These are phyloP conservation scores for Cyberlindnera xishuangbannaensis DNA, from an alignment of 805 yeast genomes.

Conservation along the genomic window DNA sequence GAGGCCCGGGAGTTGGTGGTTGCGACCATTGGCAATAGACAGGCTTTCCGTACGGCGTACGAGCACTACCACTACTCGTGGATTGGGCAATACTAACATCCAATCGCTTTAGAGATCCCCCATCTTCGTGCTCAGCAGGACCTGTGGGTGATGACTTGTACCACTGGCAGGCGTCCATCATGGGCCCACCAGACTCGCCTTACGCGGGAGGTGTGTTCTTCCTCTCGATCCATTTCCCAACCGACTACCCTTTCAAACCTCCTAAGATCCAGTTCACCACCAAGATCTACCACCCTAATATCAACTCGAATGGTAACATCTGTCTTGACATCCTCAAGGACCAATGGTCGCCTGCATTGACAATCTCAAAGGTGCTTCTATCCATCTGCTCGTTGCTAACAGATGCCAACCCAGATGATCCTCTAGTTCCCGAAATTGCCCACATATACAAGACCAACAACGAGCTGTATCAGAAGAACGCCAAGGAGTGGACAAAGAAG, in stretches of 20 bases:
- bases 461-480: conserved; percentile 91
- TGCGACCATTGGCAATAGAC: too few species aligned
- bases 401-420: conserved; percentile 98
- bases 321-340: conserved; percentile 96
- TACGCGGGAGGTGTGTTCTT: conserved; percentile 91
- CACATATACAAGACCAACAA: conserved; percentile 93
- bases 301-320: conserved; percentile 91
- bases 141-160: conserved; percentile 97
- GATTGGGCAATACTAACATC: conserved; percentile 20
- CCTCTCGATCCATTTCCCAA: conserved; percentile 95
- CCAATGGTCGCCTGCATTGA: conserved; percentile 98
- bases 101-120: conserved; percentile 83
- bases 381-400: conserved; percentile 94
- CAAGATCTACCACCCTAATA: conserved; percentile 95
- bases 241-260: conserved; percentile 98
- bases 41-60: too few species aligned
- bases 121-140: conserved; percentile 98
- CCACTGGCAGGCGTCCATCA: conserved; percentile 99
- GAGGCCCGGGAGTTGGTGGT: too few species aligned
- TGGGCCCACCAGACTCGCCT: conserved; percentile 97
- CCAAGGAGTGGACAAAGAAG: conserved; percentile 98
- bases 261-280: conserved; percentile 93
- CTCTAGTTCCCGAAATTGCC: conserved; percentile 97
- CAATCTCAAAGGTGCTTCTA: conserved; percentile 89
- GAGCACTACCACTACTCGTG: too few species aligned